Percentiles rank a stretch among this genome's conserved stretches.
Conservation (phyloP, 148 eudicot species). For the Persicaria maculosa region DNA sequence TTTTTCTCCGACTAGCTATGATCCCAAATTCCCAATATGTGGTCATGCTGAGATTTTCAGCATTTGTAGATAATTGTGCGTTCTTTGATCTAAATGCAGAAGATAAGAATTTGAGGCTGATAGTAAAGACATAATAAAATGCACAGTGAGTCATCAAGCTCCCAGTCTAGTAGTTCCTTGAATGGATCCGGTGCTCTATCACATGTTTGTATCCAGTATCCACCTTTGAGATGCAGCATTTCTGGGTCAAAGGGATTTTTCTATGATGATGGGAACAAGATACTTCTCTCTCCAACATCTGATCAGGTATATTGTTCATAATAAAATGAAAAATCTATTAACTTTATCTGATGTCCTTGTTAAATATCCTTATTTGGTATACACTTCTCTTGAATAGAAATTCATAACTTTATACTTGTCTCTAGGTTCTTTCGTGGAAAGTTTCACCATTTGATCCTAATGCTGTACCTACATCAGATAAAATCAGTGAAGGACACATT, state of each 20-base stretch:
- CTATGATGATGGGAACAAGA: constrained; percentile 86
- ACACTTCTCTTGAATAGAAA: constrained; percentile 5
- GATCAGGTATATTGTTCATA: constrained; percentile 41
- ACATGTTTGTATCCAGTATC: constrained; percentile 78
- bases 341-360: background rate
- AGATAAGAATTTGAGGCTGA: constrained; percentile 9
- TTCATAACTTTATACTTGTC: background rate
- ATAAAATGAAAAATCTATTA: background rate
- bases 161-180: constrained; percentile 43
- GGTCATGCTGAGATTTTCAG: background rate
- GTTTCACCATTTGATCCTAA: constrained; percentile 54
- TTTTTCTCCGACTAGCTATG: background rate
- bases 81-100: background rate
- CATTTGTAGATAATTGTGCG: background rate
- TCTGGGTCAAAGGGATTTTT: constrained; percentile 64
- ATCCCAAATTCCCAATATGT: background rate
- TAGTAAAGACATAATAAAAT: constrained; percentile 26
- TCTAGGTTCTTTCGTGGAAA: constrained; percentile 78
- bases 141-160: constrained; percentile 62
- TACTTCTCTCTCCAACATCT: constrained; percentile 58
- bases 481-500: constrained; percentile 62
- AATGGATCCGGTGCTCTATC: constrained; percentile 81
- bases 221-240: constrained; percentile 66
- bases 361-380: background rate
- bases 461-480: constrained; percentile 45